Conservation (phyloP, 2,329 filamentous ascomycete genomes). For the Ophioceras dolichostomum region DNA sequence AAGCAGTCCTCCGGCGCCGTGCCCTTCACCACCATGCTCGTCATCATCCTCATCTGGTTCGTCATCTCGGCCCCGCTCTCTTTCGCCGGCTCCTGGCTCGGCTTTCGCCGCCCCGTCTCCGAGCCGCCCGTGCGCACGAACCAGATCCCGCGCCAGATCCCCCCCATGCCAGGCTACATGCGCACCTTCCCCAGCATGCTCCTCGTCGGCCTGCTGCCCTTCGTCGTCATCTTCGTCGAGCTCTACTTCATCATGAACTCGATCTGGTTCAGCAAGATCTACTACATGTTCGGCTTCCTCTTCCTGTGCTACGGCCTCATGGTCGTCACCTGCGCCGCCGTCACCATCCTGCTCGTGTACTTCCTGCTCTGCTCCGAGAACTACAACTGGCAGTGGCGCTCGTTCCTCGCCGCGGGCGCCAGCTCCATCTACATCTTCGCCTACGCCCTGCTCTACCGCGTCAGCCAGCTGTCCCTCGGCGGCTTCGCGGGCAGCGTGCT, state of each 20-base stretch:
- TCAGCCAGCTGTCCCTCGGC: slow-evolving; percentile 75
- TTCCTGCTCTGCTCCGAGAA: slow-evolving; percentile 94
- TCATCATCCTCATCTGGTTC: slow-evolving; percentile 92
- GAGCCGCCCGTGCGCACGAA: slow-evolving; percentile 84
- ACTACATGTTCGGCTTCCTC: slow-evolving; percentile 99
- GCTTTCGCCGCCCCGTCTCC: slow-evolving; percentile 63
- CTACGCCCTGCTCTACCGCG: slow-evolving; percentile 83
- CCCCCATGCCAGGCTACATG: slow-evolving; percentile 66
- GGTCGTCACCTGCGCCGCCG: slow-evolving; percentile 87
- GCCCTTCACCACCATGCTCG: slow-evolving; percentile 92
- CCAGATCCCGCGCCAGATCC: slow-evolving; percentile 95
- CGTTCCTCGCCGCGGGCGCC: slow-evolving; percentile 83
- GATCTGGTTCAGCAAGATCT: slow-evolving; percentile 97
- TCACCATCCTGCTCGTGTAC: slow-evolving; percentile 90
- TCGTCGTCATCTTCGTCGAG: slow-evolving; percentile 95
- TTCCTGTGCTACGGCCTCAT: slow-evolving; percentile 97
- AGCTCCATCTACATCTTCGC: slow-evolving; percentile 86
- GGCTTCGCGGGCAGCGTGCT: slow-evolving; percentile 78
- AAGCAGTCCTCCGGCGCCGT: slow-evolving; percentile 87
- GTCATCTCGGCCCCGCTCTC: slow-evolving; percentile 89
- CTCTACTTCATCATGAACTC: slow-evolving; percentile 99
- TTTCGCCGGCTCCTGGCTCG: slow-evolving; percentile 82
- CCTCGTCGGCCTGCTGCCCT: slow-evolving; percentile 83
- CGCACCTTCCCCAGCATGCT: slow-evolving; percentile 82
- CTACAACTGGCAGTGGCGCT: slow-evolving; percentile 98